A percentile compares a stretch with the other conserved stretches of the same genome.
phyloP scores from a whole-genome alignment of 352 stramenopile genomes.

The Lagenidium sp. region DNA sequence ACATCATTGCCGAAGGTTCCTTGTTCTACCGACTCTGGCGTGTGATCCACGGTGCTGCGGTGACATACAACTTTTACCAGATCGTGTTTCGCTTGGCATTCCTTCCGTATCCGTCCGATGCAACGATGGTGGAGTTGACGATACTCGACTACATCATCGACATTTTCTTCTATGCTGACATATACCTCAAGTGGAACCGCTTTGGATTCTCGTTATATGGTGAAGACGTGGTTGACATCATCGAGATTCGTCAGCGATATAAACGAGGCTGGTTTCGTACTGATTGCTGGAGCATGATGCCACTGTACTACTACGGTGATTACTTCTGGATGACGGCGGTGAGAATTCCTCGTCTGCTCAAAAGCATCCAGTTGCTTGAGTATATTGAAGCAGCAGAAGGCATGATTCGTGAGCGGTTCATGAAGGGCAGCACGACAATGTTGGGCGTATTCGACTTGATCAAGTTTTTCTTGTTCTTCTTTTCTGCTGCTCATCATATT shows the following conservation, averaged over 20 bases:
- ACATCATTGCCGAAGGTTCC: too few species aligned
- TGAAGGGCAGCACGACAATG: constrained; percentile 13
- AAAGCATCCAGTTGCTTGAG: constrained; percentile 15
- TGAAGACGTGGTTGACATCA: constrained; percentile 13
- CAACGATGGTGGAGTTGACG: constrained; percentile 5
- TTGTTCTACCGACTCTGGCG: too few species aligned
- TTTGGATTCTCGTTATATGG: constrained; percentile 13
- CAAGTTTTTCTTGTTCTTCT: constrained; percentile 20
- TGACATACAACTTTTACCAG: constrained; percentile 26
- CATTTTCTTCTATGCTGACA: constrained; percentile 14
- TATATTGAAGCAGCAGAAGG: constrained; percentile 13
- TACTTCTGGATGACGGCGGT: constrained; percentile 11
- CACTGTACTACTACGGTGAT: constrained; percentile 12
- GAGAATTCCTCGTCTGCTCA: constrained; percentile 13
- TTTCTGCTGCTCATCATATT: constrained; percentile 18
- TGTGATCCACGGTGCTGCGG: too few species aligned
- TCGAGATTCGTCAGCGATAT: constrained; percentile 14
- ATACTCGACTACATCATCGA: constrained; percentile 14
- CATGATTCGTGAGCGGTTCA: constrained; percentile 13
- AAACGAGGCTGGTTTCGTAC: constrained; percentile 9
- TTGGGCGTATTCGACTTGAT: constrained; percentile 19
- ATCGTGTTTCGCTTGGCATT: constrained; percentile 24
- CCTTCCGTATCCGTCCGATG: constrained; percentile 2
- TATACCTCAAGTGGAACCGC: constrained; percentile 10
- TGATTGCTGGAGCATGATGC: constrained; percentile 22